Evolutionary conservation across 345 rosid genomes (phyloP), one percentile per base, ranked within the genome.

Genomic region (Gossypium mustelinum): DNA sequence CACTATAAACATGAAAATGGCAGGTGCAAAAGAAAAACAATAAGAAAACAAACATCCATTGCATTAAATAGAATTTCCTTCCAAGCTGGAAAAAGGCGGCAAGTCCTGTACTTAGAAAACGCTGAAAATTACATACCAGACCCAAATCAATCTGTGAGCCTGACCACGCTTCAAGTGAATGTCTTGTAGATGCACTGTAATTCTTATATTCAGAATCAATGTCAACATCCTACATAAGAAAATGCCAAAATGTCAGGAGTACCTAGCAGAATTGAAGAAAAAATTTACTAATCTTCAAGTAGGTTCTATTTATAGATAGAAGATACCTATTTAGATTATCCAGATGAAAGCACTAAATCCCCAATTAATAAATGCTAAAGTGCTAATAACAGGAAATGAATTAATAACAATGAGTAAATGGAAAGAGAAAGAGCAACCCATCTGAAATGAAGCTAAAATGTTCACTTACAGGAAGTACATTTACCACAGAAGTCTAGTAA

Each of bases 111-210:
- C 13, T 69, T 18, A 48, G 72, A 41, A 48, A 16, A 54, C 41
- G 70, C 73, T 51, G 29, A 68, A 81, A 59, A 68, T 66, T 67
- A 81, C 92, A 75, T 85, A 94, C 98, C 97, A 94, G 84, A 75
- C 89, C 94, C 89, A 94, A 78, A 86, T 94, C 98, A 80, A 91
- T 86, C 90, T 85, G 89, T 67, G 86, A 84, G 66, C 90, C 94
- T 27, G 93, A 88, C 98, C 98, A 94, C 59, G 90, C 89, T 91
- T 91, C 96, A 29, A 94, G 94, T 79, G 98, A 92, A 3, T 47
- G 78, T 77, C 88, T 86, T 50, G 97, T 92, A 70, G 89, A 81
- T 51, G 85, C 71, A 62, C 94, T 83, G 81, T 89, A 92, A 75
- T 79, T 85, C 85, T 81, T 88, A 76, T 91, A 92, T 61, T 86